These are phyloP conservation scores for Phytopythium chamaehyphon DNA, from an alignment of 352 stramenopile species.

Conservation along the genomic window DNA sequence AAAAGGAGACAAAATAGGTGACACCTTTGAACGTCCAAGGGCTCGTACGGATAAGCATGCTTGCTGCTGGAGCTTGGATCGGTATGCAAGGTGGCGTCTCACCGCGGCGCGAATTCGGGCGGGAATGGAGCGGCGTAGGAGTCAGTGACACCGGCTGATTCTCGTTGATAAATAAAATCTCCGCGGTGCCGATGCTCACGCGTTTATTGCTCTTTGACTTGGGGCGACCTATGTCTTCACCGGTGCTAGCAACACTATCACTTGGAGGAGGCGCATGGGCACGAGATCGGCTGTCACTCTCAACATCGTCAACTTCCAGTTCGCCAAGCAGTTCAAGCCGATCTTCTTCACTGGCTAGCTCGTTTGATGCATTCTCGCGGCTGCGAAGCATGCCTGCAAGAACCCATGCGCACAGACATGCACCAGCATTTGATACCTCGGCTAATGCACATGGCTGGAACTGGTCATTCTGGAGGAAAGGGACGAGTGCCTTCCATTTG, in stretches of 20 bases:
- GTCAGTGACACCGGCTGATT: conserved; percentile 43
- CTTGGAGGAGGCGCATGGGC: conserved; percentile 3
- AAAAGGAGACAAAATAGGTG: conserved; percentile 83
- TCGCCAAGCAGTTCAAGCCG: conserved; percentile 46
- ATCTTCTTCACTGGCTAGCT: conserved; percentile 31
- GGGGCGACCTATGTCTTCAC: conserved; percentile 10
- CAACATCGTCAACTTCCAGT: conserved; percentile 48
- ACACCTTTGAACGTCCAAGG: conserved; percentile 62
- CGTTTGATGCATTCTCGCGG: conserved; percentile 12
- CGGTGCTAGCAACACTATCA: conserved; percentile 3
- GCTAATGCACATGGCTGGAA: conserved; percentile 61
- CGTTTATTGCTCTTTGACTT: conserved; percentile 37
- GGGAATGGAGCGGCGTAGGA: conserved; percentile 9
- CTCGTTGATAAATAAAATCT: conserved; percentile 73
- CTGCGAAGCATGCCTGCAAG: conserved; percentile 41
- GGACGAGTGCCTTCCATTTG: conserved; percentile 70
- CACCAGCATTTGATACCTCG: conserved; percentile 43
- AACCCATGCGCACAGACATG: conserved; percentile 64
- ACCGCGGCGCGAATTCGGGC: conserved; percentile 10
- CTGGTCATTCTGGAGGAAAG: conserved; percentile 70
- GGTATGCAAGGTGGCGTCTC: conserved; percentile 12
- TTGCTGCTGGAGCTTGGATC: conserved; percentile 4
- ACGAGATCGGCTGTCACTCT: conserved; percentile 11
- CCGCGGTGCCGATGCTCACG: conserved; percentile 58
- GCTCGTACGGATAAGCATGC: conserved; percentile 49